Conservation (phyloP, 2,329 filamentous ascomycete species). For the Thielaviopsis euricoi region DNA sequence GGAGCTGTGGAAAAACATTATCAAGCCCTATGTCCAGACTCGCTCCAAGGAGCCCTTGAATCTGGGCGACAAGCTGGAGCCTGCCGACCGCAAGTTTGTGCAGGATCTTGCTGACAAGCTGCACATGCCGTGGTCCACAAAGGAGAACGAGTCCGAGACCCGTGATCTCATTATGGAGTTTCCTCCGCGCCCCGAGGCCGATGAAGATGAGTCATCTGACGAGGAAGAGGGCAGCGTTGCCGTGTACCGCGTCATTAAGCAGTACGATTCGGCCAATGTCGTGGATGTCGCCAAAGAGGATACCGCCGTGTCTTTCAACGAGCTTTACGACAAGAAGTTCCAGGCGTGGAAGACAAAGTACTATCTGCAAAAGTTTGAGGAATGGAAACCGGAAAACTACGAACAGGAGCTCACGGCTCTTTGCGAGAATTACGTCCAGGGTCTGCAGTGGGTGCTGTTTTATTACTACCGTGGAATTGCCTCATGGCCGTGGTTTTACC, state of each 20-base stretch:
- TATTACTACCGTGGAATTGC: constrained; percentile 97
- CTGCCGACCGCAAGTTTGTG: constrained; percentile 82
- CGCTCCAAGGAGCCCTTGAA: constrained; percentile 50
- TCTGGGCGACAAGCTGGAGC: constrained; percentile 55
- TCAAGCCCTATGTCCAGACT: constrained; percentile 69
- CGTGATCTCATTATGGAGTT: constrained; percentile 36
- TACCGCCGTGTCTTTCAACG: constrained; percentile 59
- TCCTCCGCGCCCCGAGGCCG: constrained; percentile 29
- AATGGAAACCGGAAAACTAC: constrained; percentile 69
- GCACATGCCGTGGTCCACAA: constrained; percentile 39
- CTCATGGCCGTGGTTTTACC: constrained; percentile 97
- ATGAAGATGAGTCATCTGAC: constrained; percentile 48
- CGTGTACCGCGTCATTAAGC: constrained; percentile 68
- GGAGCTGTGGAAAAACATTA: constrained; percentile 59
- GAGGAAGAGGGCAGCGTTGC: constrained; percentile 72
- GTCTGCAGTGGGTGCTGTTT: constrained; percentile 91
- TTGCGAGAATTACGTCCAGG: constrained; percentile 93
- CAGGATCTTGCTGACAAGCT: constrained; percentile 61
- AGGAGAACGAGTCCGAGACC: constrained; percentile 38
- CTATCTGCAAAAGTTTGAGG: constrained; percentile 73
- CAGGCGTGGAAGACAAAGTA: constrained; percentile 87
- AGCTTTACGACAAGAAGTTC: constrained; percentile 83
- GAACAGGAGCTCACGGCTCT: constrained; percentile 59
- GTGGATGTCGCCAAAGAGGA: constrained; percentile 67
- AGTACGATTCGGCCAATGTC: constrained; percentile 79